Evolutionary conservation across 495 filamentous ascomycete genomes (phyloP).

Genomic region (Daldinia grandis): DNA sequence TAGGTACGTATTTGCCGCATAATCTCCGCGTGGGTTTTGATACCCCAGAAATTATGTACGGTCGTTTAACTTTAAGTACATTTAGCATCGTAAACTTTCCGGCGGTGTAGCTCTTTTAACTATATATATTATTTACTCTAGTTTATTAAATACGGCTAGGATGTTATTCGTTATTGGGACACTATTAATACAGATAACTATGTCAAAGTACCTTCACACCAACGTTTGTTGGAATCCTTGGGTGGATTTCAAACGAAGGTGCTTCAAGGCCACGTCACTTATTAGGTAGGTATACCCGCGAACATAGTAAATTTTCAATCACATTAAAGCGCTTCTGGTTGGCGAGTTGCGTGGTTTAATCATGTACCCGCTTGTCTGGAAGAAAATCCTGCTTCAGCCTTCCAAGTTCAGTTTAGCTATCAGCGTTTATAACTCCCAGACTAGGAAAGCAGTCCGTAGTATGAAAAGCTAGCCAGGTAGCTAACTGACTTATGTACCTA

Average conservation of each 20-base stretch:
- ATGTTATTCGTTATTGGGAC: background rate
- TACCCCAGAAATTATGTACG: slow-evolving; percentile 31
- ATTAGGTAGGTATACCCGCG: background rate
- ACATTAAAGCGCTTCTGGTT: background rate
- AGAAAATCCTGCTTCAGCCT: background rate
- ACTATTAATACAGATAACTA: background rate
- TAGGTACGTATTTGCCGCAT: slow-evolving; percentile 39
- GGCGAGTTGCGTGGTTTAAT: slow-evolving; percentile 1
- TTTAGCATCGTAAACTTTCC: background rate
- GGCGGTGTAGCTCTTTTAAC: background rate
- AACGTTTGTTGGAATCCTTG: background rate
- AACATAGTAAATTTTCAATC: background rate
- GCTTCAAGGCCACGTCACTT: background rate
- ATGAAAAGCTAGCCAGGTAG: background rate
- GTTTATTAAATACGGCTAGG: background rate
- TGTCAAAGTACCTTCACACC: background rate
- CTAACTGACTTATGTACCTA: too few relatives aligned
- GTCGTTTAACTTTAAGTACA: background rate
- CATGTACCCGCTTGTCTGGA: background rate
- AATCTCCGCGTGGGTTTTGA: slow-evolving; percentile 28
- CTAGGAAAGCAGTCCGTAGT: background rate
- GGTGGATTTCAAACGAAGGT: background rate
- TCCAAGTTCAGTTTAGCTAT: slow-evolving; percentile 13
- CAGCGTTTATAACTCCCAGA: background rate
- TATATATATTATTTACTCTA: background rate